A percentile compares a stretch with the other conserved stretches of the same genome.
Conservation (phyloP, 75 land plant genomes). For the Adiantum capillusveneris region DNA sequence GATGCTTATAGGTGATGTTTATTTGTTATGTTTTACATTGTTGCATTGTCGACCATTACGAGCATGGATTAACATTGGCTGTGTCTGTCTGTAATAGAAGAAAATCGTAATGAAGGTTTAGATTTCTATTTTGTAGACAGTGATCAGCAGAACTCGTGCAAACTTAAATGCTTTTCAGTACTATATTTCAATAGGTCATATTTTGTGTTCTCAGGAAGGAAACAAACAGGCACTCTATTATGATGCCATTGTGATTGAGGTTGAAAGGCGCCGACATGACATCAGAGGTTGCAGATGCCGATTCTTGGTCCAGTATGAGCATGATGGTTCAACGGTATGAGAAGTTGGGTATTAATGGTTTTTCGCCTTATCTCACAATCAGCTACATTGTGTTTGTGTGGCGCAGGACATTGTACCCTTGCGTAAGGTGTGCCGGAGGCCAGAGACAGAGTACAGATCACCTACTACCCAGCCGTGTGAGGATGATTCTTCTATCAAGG, state of each 20-base stretch:
- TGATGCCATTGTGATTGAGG: slow-evolving; percentile 74
- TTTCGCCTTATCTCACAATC: not conserved
- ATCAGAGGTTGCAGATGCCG: slow-evolving; percentile 84
- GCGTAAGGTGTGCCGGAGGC: slow-evolving; percentile 34
- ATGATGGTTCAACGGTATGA: slow-evolving; percentile 30
- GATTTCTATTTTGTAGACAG: too few species aligned
- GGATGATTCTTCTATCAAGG: too few species aligned
- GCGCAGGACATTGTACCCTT: slow-evolving; percentile 32
- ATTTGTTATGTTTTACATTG: too few species aligned
- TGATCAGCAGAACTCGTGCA: too few species aligned
- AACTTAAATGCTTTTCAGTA: too few species aligned
- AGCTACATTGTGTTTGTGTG: not conserved
- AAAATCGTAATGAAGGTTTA: too few species aligned
- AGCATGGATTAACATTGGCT: too few species aligned
- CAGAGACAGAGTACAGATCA: slow-evolving; percentile 26
- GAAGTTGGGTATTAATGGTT: not conserved
- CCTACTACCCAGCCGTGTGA: too few species aligned
- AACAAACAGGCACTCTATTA: slow-evolving; percentile 65
- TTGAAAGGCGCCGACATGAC: slow-evolving; percentile 78
- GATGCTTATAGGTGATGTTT: too few species aligned
- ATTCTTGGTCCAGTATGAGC: slow-evolving; percentile 65
- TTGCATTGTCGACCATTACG: too few species aligned
- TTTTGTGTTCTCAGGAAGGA: slow-evolving; percentile 59
- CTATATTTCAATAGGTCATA: too few species aligned
- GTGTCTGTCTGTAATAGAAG: too few species aligned